These are phyloP conservation scores for Suhomyces emberorum DNA, from an alignment of 805 yeast species.

Conservation along the genomic window DNA sequence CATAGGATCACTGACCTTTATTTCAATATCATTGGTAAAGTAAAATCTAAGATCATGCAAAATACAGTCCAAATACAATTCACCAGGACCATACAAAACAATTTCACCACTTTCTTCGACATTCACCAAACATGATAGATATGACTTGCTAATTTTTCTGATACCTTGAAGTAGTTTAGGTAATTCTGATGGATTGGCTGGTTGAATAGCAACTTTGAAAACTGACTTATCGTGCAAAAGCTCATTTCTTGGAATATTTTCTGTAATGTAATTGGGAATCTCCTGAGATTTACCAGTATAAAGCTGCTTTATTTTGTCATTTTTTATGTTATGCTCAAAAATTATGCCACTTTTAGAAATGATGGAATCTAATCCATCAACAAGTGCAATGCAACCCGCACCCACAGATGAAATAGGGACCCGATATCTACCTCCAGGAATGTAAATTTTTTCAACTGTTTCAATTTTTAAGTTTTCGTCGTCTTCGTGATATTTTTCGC, in stretches of 20 bases:
- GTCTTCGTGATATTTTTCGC: constrained; percentile 49
- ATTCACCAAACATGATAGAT: constrained; percentile 62
- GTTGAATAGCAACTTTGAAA: constrained; percentile 80
- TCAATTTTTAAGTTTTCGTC: constrained; percentile 50
- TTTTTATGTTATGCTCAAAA: constrained; percentile 22
- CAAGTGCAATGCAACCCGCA: constrained; percentile 66
- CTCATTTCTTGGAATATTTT: neutral
- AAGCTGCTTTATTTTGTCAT: constrained; percentile 27
- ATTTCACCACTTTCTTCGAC: constrained; percentile 91
- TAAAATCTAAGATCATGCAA: constrained; percentile 69
- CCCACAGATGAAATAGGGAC: constrained; percentile 50
- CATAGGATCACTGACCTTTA: constrained; percentile 83
- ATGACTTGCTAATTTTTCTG: constrained; percentile 56
- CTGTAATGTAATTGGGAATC: constrained; percentile 21
- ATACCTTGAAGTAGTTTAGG: constrained; percentile 73
- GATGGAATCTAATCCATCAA: constrained; percentile 59
- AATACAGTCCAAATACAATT: constrained; percentile 78
- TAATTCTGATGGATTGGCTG: constrained; percentile 71
- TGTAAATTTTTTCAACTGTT: constrained; percentile 39
- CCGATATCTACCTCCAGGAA: constrained; percentile 72
- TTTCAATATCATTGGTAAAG: constrained; percentile 58
- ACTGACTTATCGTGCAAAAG: constrained; percentile 42
- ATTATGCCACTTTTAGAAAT: constrained; percentile 64
- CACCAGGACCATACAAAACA: constrained; percentile 79
- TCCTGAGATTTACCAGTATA: neutral